These are phyloP conservation scores for Boletus vinaceobasis DNA, from an alignment of 768 basidiomycete genomes.

Conservation along the genomic window DNA sequence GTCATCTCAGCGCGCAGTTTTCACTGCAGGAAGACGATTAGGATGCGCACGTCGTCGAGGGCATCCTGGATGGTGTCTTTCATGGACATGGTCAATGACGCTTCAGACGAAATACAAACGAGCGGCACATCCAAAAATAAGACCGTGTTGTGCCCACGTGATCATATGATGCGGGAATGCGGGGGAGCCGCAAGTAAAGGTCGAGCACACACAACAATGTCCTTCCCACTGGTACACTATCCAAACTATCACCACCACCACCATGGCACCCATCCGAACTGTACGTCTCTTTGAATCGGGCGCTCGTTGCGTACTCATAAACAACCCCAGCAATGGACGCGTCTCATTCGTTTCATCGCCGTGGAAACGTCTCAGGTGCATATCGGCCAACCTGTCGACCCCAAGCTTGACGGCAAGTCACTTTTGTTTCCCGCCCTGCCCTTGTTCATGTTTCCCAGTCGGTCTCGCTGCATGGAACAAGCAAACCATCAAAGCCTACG, in stretches of 20 bases:
- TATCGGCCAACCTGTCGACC: slow-evolving; percentile 72
- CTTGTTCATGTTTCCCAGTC: slow-evolving; percentile 41
- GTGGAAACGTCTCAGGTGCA: slow-evolving; percentile 71
- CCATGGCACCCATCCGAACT: slow-evolving; percentile 58
- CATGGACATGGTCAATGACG: slow-evolving; percentile 29
- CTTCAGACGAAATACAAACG: neutral
- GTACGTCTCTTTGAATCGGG: slow-evolving; percentile 32
- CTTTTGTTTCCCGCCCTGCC: neutral
- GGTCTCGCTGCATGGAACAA: slow-evolving; percentile 52
- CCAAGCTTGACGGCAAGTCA: slow-evolving; percentile 56
- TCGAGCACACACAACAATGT: neutral
- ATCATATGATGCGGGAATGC: slow-evolving; percentile 19
- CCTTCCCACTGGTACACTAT: neutral
- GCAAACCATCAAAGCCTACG: slow-evolving; percentile 59
- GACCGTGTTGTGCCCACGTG: slow-evolving; percentile 32
- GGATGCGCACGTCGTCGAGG: slow-evolving; percentile 60
- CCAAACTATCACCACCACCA: slow-evolving; percentile 6
- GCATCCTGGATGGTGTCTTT: slow-evolving; percentile 52
- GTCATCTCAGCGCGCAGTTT: slow-evolving; percentile 10
- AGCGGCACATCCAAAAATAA: neutral
- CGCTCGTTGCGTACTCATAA: neutral
- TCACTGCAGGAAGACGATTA: neutral
- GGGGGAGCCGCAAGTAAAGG: slow-evolving; percentile 6
- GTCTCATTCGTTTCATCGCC: slow-evolving; percentile 80
- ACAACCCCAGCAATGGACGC: slow-evolving; percentile 50